Percentiles rank a stretch among this genome's conserved stretches.
phyloP scores from a whole-genome alignment of 2,329 filamentous ascomycete species.

The Fusarium hainanense region DNA sequence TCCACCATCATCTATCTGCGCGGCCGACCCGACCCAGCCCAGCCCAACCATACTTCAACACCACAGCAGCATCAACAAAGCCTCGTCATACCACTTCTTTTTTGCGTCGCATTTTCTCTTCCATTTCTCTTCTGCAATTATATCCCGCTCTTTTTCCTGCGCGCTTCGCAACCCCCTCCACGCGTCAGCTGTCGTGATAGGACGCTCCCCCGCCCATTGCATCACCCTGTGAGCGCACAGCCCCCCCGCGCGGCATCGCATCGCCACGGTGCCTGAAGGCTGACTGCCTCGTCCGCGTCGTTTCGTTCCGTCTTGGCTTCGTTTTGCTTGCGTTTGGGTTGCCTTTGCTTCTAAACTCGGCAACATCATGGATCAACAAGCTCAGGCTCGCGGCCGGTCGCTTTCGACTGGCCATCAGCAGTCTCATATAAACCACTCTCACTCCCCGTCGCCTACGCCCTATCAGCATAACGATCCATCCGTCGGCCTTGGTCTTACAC shows the following conservation, averaged over 20 bases:
- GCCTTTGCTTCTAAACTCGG: slow-evolving; percentile 47
- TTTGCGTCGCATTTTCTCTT: slow-evolving; percentile 31
- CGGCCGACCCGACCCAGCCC: slow-evolving; percentile 1
- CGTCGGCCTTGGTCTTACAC: slow-evolving; percentile 67
- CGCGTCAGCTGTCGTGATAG: slow-evolving; percentile 47
- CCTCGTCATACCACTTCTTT: slow-evolving; percentile 18
- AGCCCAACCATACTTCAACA: neutral
- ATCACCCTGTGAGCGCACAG: slow-evolving; percentile 55
- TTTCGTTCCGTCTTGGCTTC: slow-evolving; percentile 11
- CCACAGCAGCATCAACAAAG: neutral
- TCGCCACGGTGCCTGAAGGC: slow-evolving; percentile 58
- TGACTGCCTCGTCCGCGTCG: slow-evolving; percentile 57
- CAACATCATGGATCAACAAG: slow-evolving; percentile 57
- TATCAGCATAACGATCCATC: slow-evolving; percentile 60
- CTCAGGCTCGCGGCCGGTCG: slow-evolving; percentile 64
- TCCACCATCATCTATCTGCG: slow-evolving; percentile 40
- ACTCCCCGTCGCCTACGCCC: slow-evolving; percentile 71
- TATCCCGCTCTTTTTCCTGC: slow-evolving; percentile 26
- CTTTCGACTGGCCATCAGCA: slow-evolving; percentile 68
- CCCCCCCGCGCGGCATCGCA: slow-evolving; percentile 47
- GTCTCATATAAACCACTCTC: slow-evolving; percentile 75
- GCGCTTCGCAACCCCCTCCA: slow-evolving; percentile 44
- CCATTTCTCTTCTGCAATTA: slow-evolving; percentile 24
- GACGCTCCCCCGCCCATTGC: slow-evolving; percentile 47
- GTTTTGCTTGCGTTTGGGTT: slow-evolving; percentile 2